Percentiles rank a stretch among this genome's conserved stretches.
Conservation (phyloP, 169 alveolate genomes). For the Eimeria sp. region DNA sequence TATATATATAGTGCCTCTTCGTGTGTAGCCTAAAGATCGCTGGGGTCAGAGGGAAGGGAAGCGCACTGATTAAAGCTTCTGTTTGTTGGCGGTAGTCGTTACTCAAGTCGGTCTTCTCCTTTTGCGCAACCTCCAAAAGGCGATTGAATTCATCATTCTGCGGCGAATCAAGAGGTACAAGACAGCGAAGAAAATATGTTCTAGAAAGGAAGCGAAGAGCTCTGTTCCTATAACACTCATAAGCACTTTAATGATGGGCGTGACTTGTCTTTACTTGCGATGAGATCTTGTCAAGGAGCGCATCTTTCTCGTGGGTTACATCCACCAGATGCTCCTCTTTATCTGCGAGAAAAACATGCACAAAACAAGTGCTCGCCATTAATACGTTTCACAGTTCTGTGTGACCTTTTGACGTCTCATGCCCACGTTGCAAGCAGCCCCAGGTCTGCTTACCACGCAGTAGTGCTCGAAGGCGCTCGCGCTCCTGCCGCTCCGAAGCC, state of each 20-base stretch:
- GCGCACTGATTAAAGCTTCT: conserved; percentile 44
- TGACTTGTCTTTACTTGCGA: conserved; percentile 60
- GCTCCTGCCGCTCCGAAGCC: conserved; percentile 18
- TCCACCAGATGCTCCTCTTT: conserved; percentile 66
- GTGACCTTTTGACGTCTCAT: neutral
- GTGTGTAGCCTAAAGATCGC: no score
- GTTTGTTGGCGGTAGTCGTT: neutral
- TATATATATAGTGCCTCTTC: no score
- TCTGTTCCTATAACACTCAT: neutral
- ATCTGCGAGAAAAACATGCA: conserved; percentile 20
- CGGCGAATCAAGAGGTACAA: neutral
- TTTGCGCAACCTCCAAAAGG: conserved; percentile 32
- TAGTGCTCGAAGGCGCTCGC: conserved; percentile 12
- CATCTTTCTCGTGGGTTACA: conserved; percentile 60
- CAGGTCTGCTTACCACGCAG: conserved; percentile 26
- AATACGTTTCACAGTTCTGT: neutral
- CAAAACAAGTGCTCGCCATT: neutral
- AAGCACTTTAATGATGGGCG: neutral
- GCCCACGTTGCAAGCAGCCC: neutral
- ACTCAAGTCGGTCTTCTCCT: neutral
- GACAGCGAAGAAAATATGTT: neutral
- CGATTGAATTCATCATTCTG: conserved; percentile 35
- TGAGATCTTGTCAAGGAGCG: conserved; percentile 20
- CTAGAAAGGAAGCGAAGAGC: neutral
- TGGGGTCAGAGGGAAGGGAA: neutral